phyloP scores from a whole-genome alignment of 805 yeast species.

The Wickerhamiella bombiphila region DNA sequence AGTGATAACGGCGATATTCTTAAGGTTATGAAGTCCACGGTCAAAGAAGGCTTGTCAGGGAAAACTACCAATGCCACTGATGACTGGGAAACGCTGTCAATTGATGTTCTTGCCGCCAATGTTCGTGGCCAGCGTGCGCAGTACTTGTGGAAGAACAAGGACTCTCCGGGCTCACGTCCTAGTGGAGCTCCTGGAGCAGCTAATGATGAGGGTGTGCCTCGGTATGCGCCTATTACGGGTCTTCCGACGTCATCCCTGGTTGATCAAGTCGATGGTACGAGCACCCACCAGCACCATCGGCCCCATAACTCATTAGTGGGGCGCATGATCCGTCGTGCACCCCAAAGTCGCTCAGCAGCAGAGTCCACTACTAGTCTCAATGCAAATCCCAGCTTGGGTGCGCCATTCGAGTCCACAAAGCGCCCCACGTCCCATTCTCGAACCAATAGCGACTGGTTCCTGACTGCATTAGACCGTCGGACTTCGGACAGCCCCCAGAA shows the following conservation, averaged over 20 bases:
- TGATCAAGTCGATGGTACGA: not conserved
- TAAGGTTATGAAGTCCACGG: slow-evolving; percentile 52
- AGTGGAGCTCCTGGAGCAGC: not conserved
- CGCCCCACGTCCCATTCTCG: not conserved
- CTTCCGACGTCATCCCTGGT: slow-evolving; percentile 5
- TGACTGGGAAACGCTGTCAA: slow-evolving; percentile 17
- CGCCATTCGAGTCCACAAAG: not conserved
- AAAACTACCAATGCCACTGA: slow-evolving; percentile 12
- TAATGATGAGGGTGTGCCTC: not conserved
- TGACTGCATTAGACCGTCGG: not conserved
- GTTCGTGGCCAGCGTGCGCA: slow-evolving; percentile 16
- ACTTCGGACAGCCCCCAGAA: not conserved
- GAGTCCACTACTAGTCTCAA: not conserved
- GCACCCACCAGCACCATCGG: not conserved
- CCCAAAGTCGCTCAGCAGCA: not conserved
- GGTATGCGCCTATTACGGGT: slow-evolving; percentile 3
- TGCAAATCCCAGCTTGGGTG: not conserved
- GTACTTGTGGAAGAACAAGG: slow-evolving; percentile 17
- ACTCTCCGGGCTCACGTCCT: slow-evolving; percentile 6
- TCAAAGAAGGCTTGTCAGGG: slow-evolving; percentile 37
- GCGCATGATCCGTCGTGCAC: not conserved
- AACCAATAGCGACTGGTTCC: not conserved
- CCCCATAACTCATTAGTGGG: not conserved
- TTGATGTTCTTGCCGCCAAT: slow-evolving; percentile 12
- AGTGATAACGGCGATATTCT: slow-evolving; percentile 18